Evolutionary conservation across 768 basidiomycete species (phyloP).

Genomic region (Neoboletus brunneissimus): DNA sequence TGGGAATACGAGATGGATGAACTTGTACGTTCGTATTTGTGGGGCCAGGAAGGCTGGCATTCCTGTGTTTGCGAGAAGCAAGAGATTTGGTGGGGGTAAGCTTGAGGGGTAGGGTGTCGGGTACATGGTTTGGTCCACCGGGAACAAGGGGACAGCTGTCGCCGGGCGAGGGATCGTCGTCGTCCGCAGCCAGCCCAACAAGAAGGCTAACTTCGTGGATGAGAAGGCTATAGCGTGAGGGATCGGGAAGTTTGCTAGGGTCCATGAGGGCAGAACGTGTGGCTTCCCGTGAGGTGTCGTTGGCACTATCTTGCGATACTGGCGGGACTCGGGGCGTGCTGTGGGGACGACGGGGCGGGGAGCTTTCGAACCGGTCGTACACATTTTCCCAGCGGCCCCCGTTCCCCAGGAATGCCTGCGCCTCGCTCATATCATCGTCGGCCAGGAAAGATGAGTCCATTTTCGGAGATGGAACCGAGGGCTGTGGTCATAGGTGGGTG

Average conservation of each 20-base stretch:
- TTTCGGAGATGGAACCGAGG: background rate
- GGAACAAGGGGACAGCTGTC: constrained; percentile 1
- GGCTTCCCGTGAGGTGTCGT: constrained; percentile 18
- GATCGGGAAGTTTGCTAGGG: constrained; percentile 3
- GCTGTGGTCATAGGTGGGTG: background rate
- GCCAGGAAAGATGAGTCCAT: constrained; percentile 1
- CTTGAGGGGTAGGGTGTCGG: constrained; percentile 18
- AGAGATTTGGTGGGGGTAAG: constrained; percentile 22
- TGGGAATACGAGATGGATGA: background rate
- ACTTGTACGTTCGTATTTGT: background rate
- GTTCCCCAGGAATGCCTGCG: constrained; percentile 17
- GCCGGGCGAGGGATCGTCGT: constrained; percentile 6
- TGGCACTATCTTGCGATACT: background rate
- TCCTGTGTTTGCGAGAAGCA: constrained; percentile 8
- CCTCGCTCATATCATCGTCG: constrained; percentile 13
- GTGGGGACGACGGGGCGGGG: constrained; percentile 3
- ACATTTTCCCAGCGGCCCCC: constrained; percentile 7
- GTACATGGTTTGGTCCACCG: background rate
- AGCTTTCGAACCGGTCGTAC: constrained; percentile 9
- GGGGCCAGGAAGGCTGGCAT: background rate
- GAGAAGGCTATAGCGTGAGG: constrained; percentile 27
- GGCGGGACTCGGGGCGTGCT: background rate
- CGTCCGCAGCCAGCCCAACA: constrained; percentile 27
- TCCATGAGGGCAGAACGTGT: constrained; percentile 2
- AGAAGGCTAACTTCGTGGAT: constrained; percentile 33